phyloP scores from a whole-genome alignment of 2,329 filamentous ascomycete species.

The Golovinomyces cichoracearum region DNA sequence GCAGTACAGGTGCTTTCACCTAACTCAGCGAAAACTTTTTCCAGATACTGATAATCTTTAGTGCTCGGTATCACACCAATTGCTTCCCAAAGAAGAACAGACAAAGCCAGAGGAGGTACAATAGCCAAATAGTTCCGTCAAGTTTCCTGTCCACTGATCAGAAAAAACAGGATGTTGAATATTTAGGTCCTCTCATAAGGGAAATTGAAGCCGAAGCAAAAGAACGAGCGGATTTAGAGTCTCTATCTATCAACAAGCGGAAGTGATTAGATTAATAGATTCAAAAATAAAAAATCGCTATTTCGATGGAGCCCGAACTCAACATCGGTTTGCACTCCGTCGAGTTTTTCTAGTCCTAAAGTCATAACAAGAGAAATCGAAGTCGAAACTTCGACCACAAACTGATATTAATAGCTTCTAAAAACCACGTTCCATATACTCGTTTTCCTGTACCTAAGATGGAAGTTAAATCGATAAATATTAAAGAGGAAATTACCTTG shows the following conservation, averaged over 20 bases:
- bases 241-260: slow-evolving; percentile 27
- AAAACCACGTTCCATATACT: too few species aligned
- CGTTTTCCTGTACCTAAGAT: too few species aligned
- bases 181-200: slow-evolving; percentile 40
- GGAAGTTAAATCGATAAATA: too few species aligned
- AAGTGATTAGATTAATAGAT: too few species aligned
- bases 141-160: slow-evolving; percentile 6
- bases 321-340: too few species aligned
- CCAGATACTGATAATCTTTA: slow-evolving; percentile 5
- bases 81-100: slow-evolving; percentile 37
- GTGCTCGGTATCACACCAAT: slow-evolving; percentile 35
- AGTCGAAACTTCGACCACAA: too few species aligned
- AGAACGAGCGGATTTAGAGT: slow-evolving; percentile 43
- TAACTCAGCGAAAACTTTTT: neutral
- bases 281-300: neutral
- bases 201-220: slow-evolving; percentile 41
- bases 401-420: too few species aligned
- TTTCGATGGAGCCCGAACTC: too few species aligned
- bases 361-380: too few species aligned
- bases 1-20: slow-evolving; percentile 48
- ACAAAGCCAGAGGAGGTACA: slow-evolving; percentile 41
- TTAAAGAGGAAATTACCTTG: too few species aligned
- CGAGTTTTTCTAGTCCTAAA: too few species aligned
- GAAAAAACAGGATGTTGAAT: slow-evolving; percentile 31
- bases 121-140: too few species aligned